Percentiles rank a stretch among this genome's conserved stretches.
Conservation (phyloP, 495 filamentous ascomycete species). For the Hypoxylon rickii region DNA sequence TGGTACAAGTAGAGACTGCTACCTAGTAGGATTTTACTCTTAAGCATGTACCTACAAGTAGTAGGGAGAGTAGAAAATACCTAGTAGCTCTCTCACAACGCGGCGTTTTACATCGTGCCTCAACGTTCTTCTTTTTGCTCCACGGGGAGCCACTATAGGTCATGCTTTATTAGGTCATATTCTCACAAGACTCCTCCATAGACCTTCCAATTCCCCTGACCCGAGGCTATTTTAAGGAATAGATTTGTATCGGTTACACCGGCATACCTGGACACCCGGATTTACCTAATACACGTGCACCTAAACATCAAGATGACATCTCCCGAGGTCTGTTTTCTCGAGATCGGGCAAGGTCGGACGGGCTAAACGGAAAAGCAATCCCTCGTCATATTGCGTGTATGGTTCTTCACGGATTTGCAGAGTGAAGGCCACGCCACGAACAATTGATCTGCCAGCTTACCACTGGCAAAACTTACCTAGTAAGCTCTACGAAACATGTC, state of each 20-base stretch:
- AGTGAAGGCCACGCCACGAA: too few relatives aligned
- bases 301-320: too few relatives aligned
- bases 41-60: too few relatives aligned
- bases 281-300: slow-evolving; percentile 10
- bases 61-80: too few relatives aligned
- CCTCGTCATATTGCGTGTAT: too few relatives aligned
- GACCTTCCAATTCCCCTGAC: slow-evolving; percentile 1
- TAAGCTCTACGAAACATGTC: too few relatives aligned
- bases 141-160: not conserved
- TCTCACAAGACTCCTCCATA: not conserved
- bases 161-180: slow-evolving; percentile 4
- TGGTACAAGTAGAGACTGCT: too few relatives aligned
- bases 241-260: slow-evolving; percentile 8
- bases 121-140: not conserved
- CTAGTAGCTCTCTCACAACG: slow-evolving; percentile 6
- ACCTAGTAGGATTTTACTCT: too few relatives aligned
- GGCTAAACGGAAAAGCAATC: slow-evolving; percentile 18
- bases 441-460: slow-evolving; percentile 9
- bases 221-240: slow-evolving; percentile 33
- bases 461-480: slow-evolving; percentile 4
- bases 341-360: slow-evolving; percentile 31
- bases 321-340: slow-evolving; percentile 26
- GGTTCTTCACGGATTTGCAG: too few relatives aligned
- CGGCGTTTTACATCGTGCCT: slow-evolving; percentile 2
- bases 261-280: not conserved